phyloP scores from a whole-genome alignment of 345 rosid species.

The Linum trigynum region DNA sequence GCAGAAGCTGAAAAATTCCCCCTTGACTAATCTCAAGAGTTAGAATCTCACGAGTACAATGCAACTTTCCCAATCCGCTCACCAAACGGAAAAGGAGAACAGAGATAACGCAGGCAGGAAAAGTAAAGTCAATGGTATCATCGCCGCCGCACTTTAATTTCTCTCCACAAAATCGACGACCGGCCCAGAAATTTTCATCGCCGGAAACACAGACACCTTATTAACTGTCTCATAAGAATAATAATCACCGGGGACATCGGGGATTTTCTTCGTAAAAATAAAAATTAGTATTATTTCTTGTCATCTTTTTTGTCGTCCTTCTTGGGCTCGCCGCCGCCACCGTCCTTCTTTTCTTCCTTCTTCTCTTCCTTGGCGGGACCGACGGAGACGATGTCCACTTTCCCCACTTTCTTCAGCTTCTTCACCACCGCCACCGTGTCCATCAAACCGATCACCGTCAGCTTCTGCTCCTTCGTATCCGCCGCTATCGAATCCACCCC shows the following conservation, averaged over 20 bases:
- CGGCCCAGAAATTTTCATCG: too few species aligned
- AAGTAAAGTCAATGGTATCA: too few species aligned
- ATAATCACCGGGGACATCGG: not conserved
- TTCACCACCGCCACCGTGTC: slow-evolving; percentile 77
- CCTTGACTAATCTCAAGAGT: too few species aligned
- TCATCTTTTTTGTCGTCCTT: slow-evolving; percentile 41
- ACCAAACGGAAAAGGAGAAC: too few species aligned
- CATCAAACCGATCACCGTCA: slow-evolving; percentile 80
- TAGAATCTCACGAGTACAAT: too few species aligned
- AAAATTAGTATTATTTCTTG: slow-evolving; percentile 17
- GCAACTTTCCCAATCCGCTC: too few species aligned
- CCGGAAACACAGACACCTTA: not conserved
- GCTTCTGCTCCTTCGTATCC: slow-evolving; percentile 79
- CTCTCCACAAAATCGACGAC: slow-evolving; percentile 1
- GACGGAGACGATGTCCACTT: slow-evolving; percentile 76
- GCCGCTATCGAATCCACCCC: slow-evolving; percentile 90
- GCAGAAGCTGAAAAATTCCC: too few species aligned
- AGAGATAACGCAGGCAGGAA: too few species aligned
- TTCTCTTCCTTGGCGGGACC: slow-evolving; percentile 95
- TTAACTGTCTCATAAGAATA: not conserved
- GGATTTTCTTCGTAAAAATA: not conserved
- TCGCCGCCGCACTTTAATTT: not conserved
- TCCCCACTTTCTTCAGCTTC: slow-evolving; percentile 87
- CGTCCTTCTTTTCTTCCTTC: slow-evolving; percentile 69
- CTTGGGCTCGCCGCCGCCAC: slow-evolving; percentile 45